phyloP scores from a whole-genome alignment of 2,329 filamentous ascomycete species.

The Fusarium palustre region DNA sequence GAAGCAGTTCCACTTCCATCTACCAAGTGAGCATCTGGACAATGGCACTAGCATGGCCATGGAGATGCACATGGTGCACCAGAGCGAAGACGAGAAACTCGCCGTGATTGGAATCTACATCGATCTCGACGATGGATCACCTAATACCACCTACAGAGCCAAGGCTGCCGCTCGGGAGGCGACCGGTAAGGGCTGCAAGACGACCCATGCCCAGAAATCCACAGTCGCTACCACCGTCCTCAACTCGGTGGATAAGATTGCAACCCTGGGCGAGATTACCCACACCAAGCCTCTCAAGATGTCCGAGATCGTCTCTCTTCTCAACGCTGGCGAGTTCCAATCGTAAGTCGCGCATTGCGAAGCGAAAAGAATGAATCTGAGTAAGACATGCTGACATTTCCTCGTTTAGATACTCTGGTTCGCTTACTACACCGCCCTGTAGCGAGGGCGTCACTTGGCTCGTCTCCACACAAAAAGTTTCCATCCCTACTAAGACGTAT shows the following conservation, averaged over 20 bases:
- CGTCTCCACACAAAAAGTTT: slow-evolving; percentile 60
- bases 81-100: slow-evolving; percentile 34
- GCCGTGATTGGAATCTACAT: slow-evolving; percentile 49
- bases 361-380: neutral
- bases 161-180: slow-evolving; percentile 4
- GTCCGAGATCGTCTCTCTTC: slow-evolving; percentile 50
- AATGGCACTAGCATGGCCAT: slow-evolving; percentile 50
- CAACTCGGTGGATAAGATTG: slow-evolving; percentile 48
- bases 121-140: slow-evolving; percentile 35
- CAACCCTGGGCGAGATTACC: slow-evolving; percentile 54
- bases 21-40: slow-evolving; percentile 69
- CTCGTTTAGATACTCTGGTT: slow-evolving; percentile 61
- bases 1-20: slow-evolving; percentile 71
- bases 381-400: slow-evolving; percentile 12
- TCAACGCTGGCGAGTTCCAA: slow-evolving; percentile 48
- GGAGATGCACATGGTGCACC: slow-evolving; percentile 50
- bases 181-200: neutral
- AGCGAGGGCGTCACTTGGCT: slow-evolving; percentile 67
- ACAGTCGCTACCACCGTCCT: slow-evolving; percentile 54
- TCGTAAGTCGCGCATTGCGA: slow-evolving; percentile 37
- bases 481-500: slow-evolving; percentile 61
- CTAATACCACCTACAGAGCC: neutral
- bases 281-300: slow-evolving; percentile 57
- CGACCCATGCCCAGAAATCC: slow-evolving; percentile 20
- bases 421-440: slow-evolving; percentile 72